These are phyloP conservation scores for Hericium coralloides DNA, from an alignment of 768 basidiomycete genomes.

Conservation along the genomic window DNA sequence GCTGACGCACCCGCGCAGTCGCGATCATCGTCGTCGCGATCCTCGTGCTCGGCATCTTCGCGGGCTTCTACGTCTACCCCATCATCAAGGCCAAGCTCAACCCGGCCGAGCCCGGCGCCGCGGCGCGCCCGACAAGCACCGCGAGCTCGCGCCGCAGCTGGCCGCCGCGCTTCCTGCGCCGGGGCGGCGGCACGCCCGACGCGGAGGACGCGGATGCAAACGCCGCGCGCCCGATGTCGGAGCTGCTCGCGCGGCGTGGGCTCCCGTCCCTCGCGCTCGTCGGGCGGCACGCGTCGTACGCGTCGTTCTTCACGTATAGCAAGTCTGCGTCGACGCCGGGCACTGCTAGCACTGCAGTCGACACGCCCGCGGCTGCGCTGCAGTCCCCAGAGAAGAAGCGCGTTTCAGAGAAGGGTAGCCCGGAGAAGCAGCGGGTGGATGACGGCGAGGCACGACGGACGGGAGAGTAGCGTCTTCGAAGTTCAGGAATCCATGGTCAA, in stretches of 20 bases:
- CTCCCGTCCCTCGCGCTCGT: slow-evolving; percentile 2
- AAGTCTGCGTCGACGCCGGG: neutral
- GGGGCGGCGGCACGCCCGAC: slow-evolving; percentile 1
- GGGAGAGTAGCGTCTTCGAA: too few species aligned
- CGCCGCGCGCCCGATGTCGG: neutral
- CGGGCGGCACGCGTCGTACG: slow-evolving; percentile 2
- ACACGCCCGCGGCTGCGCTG: too few species aligned
- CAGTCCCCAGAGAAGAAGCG: neutral
- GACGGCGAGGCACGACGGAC: too few species aligned
- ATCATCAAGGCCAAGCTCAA: neutral
- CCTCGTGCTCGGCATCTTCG: slow-evolving; percentile 4
- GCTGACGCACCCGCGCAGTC: neutral
- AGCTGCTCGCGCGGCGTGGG: slow-evolving; percentile 6
- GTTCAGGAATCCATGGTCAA: too few species aligned
- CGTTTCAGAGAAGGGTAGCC: neutral
- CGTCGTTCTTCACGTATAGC: neutral
- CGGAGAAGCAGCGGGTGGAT: too few species aligned
- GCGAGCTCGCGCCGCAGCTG: neutral
- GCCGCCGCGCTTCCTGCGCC: neutral
- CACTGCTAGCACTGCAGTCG: neutral
- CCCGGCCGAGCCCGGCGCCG: neutral
- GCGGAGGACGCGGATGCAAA: neutral
- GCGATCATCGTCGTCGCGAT: neutral
- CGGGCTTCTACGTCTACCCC: slow-evolving; percentile 10
- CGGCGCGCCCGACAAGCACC: neutral